These are phyloP conservation scores for Tulasnella sp. DNA, from an alignment of 768 basidiomycete species.

Conservation along the genomic window DNA sequence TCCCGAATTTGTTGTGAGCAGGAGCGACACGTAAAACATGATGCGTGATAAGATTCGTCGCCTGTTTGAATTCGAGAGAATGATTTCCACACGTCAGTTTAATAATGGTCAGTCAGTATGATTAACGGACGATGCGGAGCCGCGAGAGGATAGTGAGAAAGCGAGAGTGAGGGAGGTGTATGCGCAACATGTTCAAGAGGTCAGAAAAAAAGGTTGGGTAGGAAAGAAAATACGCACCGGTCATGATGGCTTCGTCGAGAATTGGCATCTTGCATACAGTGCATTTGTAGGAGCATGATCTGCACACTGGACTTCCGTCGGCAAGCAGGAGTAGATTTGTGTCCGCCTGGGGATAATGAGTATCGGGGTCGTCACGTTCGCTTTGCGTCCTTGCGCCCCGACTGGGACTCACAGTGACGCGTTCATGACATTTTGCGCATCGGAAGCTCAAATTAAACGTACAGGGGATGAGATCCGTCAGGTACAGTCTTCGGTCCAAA, in stretches of 20 bases:
- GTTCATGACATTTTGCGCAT: constrained; percentile 88
- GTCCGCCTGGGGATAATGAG: constrained; percentile 42
- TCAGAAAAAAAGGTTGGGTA: background rate
- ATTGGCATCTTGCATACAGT: constrained; percentile 90
- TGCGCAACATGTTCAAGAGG: background rate
- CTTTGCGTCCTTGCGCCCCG: background rate
- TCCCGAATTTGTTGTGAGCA: constrained; percentile 94
- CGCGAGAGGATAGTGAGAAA: too few relatives aligned
- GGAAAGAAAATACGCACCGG: constrained; percentile 31
- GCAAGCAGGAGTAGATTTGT: constrained; percentile 94
- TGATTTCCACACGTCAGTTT: too few relatives aligned
- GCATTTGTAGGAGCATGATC: constrained; percentile 89
- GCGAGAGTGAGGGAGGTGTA: background rate
- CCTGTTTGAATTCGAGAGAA: too few relatives aligned
- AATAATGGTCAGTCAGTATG: too few relatives aligned
- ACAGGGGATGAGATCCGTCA: constrained; percentile 2
- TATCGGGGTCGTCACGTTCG: too few relatives aligned
- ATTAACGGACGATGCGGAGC: background rate
- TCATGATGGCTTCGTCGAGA: constrained; percentile 98
- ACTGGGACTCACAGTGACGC: constrained; percentile 36
- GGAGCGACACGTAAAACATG: constrained; percentile 96
- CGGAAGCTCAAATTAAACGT: constrained; percentile 45
- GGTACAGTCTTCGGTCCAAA: too few relatives aligned
- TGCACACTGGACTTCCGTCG: constrained; percentile 94
- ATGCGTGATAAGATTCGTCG: constrained; percentile 96